Evolutionary conservation across 2,329 filamentous ascomycete genomes (phyloP).

Genomic region (Xylaria multiplex): DNA sequence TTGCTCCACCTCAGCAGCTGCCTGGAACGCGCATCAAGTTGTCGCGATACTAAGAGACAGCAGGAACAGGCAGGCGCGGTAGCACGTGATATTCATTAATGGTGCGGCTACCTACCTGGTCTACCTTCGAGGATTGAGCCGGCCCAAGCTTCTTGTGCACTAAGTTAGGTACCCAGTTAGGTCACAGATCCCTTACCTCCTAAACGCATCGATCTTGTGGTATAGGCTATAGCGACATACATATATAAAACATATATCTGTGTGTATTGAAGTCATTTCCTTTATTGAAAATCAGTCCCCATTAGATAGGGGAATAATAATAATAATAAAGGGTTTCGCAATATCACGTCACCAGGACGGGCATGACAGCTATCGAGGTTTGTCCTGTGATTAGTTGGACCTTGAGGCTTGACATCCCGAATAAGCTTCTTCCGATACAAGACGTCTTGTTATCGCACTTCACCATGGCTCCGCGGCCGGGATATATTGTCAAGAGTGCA

Average conservation of each 20-base stretch:
- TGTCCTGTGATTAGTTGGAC: too few species aligned
- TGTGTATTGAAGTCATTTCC: too few species aligned
- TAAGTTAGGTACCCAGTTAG: background rate
- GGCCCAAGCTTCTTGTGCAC: constrained; percentile 38
- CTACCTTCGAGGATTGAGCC: constrained; percentile 1
- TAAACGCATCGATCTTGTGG: too few species aligned
- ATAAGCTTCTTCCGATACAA: too few species aligned
- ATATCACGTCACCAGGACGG: too few species aligned
- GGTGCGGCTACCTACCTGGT: background rate
- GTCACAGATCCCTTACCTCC: background rate
- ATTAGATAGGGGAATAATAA: too few species aligned
- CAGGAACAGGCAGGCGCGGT: constrained; percentile 42
- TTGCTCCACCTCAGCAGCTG: constrained; percentile 33
- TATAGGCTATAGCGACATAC: too few species aligned
- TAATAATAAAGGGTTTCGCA: too few species aligned
- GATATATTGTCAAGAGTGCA: background rate
- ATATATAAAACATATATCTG: too few species aligned
- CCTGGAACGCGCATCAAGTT: constrained; percentile 36
- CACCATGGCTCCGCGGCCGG: background rate
- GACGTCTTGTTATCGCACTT: background rate
- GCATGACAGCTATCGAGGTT: too few species aligned
- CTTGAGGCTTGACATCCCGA: too few species aligned
- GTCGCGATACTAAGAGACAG: constrained; percentile 26
- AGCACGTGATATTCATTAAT: constrained; percentile 41
- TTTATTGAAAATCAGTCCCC: too few species aligned